Evolutionary conservation across 2,329 filamentous ascomycete species (phyloP).

Genomic region (Phialocephala sp.): DNA sequence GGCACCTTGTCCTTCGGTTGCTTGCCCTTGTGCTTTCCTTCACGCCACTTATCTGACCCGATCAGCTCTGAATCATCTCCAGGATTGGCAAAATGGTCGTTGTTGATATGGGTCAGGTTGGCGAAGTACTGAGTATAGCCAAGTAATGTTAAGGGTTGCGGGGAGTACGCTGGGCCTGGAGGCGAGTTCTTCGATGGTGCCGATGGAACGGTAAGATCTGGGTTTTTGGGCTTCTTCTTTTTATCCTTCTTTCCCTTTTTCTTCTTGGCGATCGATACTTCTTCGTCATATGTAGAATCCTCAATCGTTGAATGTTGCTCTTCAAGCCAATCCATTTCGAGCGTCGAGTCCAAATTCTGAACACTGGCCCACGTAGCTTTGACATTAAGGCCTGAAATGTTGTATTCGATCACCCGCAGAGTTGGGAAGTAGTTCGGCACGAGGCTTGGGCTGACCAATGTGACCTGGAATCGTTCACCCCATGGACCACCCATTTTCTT

Average conservation of each 20-base stretch:
- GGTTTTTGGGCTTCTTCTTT: conserved; percentile 59
- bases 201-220: conserved; percentile 68
- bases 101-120: conserved; percentile 90
- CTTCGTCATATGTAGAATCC: conserved; percentile 18
- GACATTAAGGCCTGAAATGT: conserved; percentile 62
- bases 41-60: conserved; percentile 57
- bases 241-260: conserved; percentile 46
- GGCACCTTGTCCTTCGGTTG: conserved; percentile 59
- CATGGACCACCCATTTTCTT: conserved; percentile 78
- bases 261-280: conserved; percentile 44
- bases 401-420: conserved; percentile 91
- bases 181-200: conserved; percentile 73
- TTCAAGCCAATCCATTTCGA: conserved; percentile 32
- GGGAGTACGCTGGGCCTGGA: conserved; percentile 89
- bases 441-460: conserved; percentile 82
- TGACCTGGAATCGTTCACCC: conserved; percentile 84
- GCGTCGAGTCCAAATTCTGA: conserved; percentile 17
- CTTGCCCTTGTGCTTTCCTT: conserved; percentile 67
- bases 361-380: conserved; percentile 33
- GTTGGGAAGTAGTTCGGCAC: conserved; percentile 94
- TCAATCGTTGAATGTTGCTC: conserved; percentile 14
- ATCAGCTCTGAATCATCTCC: conserved; percentile 42
- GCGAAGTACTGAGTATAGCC: conserved; percentile 92
- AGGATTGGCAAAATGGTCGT: conserved; percentile 57
- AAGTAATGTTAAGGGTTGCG: conserved; percentile 78